Conservation (phyloP, 2,329 filamentous ascomycete species). For the Leptographium lundbergii region DNA sequence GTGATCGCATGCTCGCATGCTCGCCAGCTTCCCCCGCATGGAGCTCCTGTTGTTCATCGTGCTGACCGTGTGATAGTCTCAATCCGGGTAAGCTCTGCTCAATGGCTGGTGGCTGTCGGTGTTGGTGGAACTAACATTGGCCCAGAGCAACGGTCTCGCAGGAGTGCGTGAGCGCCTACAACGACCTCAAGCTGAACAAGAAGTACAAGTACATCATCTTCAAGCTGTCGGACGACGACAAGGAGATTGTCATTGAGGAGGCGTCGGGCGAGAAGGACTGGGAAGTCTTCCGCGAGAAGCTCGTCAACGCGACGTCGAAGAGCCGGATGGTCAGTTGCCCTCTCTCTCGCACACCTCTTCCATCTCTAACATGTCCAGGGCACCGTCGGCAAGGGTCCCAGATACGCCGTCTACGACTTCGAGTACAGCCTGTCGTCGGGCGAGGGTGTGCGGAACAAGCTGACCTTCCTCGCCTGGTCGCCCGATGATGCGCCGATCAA, state of each 20-base stretch:
- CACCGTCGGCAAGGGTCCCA: slow-evolving; percentile 49
- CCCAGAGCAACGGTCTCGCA: slow-evolving; percentile 56
- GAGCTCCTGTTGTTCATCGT: not conserved
- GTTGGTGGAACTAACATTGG: not conserved
- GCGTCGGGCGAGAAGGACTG: slow-evolving; percentile 54
- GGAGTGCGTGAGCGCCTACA: slow-evolving; percentile 61
- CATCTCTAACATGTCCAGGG: slow-evolving; percentile 27
- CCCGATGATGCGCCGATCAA: slow-evolving; percentile 70
- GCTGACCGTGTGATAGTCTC: not conserved
- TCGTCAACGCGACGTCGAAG: slow-evolving; percentile 61
- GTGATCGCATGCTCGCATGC: not conserved
- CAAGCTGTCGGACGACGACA: slow-evolving; percentile 76
- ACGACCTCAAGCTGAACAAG: slow-evolving; percentile 73
- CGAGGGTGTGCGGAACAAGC: slow-evolving; percentile 67
- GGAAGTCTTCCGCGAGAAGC: slow-evolving; percentile 62
- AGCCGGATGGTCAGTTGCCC: slow-evolving; percentile 45
- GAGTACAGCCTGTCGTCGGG: slow-evolving; percentile 60
- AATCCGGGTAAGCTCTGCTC: slow-evolving; percentile 4
- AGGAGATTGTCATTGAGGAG: slow-evolving; percentile 70
- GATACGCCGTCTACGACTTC: slow-evolving; percentile 80
- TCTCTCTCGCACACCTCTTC: not conserved
- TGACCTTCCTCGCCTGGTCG: slow-evolving; percentile 68
- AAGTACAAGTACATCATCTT: slow-evolving; percentile 78
- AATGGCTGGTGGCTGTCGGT: not conserved
- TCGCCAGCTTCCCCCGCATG: not conserved